These are phyloP conservation scores for Hymenochaete sp. DNA, from an alignment of 1,284 basidiomycete genomes.

Conservation along the genomic window DNA sequence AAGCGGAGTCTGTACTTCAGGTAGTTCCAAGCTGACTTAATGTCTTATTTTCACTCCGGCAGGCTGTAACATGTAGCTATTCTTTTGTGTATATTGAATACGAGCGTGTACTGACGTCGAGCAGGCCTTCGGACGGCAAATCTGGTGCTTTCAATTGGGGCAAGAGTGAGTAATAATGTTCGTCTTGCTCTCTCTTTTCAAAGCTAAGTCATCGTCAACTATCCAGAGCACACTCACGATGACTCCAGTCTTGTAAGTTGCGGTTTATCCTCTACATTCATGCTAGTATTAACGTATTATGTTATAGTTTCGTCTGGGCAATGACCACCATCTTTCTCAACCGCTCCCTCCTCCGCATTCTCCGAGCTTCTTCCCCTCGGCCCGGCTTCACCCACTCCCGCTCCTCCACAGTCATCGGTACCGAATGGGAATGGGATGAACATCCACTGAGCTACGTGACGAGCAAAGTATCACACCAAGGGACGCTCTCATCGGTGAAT, in stretches of 20 bases:
- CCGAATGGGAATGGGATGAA: too few relatives aligned
- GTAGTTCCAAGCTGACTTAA: background rate
- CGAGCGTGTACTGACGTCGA: background rate
- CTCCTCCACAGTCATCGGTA: too few relatives aligned
- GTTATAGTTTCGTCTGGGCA: slow-evolving; percentile 14
- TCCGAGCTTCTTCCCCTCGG: slow-evolving; percentile 7
- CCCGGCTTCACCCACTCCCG: too few relatives aligned
- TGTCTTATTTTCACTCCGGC: background rate
- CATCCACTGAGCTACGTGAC: too few relatives aligned
- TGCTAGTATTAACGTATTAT: background rate
- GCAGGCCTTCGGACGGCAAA: slow-evolving; percentile 9
- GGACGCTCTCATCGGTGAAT: too few relatives aligned
- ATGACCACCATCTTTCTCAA: slow-evolving; percentile 16
- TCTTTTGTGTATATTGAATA: background rate
- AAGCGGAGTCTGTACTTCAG: background rate
- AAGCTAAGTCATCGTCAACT: too few relatives aligned
- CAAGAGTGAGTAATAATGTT: slow-evolving; percentile 1
- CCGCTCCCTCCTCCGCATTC: slow-evolving; percentile 15
- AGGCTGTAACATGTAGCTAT: background rate
- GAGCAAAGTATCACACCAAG: too few relatives aligned
- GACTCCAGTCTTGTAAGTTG: too few relatives aligned
- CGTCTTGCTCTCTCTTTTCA: background rate
- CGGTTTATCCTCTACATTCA: background rate
- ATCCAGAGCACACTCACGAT: too few relatives aligned
- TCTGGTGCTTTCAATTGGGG: slow-evolving; percentile 7